Conservation (phyloP, 139 green algal genomes). For the Auxenochlorella protothecoides region DNA sequence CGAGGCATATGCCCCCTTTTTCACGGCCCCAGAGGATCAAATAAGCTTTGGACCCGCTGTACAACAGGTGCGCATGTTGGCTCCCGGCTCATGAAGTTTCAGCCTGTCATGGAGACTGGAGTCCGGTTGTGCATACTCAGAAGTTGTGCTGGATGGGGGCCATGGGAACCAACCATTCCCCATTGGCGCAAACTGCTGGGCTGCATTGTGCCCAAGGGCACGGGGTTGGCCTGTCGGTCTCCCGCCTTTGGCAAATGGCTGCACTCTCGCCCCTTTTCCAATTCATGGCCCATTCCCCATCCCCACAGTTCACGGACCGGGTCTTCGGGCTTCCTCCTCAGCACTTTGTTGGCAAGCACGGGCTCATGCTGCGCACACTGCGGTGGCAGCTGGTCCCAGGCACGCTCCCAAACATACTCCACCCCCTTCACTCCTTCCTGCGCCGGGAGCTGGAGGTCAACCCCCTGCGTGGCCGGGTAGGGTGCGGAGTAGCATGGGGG, state of each 20-base stretch:
- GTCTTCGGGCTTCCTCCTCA: slow-evolving; percentile 49
- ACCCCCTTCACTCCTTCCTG: neutral
- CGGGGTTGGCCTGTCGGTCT: neutral
- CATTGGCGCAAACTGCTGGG: neutral
- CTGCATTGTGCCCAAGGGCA: no score
- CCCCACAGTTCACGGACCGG: slow-evolving; percentile 52
- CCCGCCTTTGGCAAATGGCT: neutral
- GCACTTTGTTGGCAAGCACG: slow-evolving; percentile 50
- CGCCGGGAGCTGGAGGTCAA: neutral
- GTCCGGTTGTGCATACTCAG: neutral
- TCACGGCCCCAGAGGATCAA: slow-evolving; percentile 34
- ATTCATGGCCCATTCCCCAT: neutral
- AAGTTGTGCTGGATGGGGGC: neutral
- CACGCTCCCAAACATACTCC: slow-evolving; percentile 4
- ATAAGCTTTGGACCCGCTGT: slow-evolving; percentile 38
- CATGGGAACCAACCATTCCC: neutral
- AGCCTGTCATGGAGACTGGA: neutral
- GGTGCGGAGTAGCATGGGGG: no score
- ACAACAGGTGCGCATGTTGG: slow-evolving; percentile 22
- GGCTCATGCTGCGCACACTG: slow-evolving; percentile 25
- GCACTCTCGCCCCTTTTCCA: neutral
- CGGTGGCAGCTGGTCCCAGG: slow-evolving; percentile 27
- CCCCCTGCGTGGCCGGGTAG: no score
- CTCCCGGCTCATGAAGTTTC: no score
- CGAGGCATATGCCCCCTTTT: slow-evolving; percentile 39